Evolutionary conservation across 192 early-diverging fungal genomes (phyloP).

Genomic region (Coemansia reversa): DNA sequence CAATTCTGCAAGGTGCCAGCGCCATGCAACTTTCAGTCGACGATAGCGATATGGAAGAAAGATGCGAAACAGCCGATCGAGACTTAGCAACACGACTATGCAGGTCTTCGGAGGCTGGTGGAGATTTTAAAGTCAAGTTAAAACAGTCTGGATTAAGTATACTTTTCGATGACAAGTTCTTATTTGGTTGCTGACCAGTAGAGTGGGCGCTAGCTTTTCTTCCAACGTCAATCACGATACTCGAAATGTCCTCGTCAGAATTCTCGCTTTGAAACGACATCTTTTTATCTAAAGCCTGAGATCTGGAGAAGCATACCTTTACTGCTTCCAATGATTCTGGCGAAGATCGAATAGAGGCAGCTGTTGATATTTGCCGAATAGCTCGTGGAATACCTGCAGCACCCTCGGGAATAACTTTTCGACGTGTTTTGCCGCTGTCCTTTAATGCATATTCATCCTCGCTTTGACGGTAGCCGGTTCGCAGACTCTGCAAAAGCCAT

Average conservation of each 20-base stretch:
- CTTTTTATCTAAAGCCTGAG: neutral
- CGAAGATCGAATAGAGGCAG: neutral
- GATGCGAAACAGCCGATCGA: neutral
- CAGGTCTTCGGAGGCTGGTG: neutral
- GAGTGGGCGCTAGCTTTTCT: neutral
- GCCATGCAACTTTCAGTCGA: neutral
- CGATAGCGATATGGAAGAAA: conserved; percentile 3
- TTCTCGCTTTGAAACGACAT: neutral
- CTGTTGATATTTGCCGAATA: neutral
- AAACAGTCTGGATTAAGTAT: neutral
- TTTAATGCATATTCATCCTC: conserved; percentile 19
- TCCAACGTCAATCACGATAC: neutral
- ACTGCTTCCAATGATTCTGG: neutral
- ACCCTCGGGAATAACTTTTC: neutral
- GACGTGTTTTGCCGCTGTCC: neutral
- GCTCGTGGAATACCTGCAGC: neutral
- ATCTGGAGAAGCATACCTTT: neutral
- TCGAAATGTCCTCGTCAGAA: neutral
- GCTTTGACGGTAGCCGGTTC: conserved; percentile 27
- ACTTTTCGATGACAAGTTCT: neutral
- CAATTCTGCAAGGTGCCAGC: conserved; percentile 25
- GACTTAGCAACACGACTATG: neutral
- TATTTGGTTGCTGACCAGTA: neutral
- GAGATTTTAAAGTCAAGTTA: neutral
- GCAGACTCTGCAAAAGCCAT: conserved; percentile 40